phyloP scores from a whole-genome alignment of 306 rosid genomes.

The Rosa chinensis region DNA sequence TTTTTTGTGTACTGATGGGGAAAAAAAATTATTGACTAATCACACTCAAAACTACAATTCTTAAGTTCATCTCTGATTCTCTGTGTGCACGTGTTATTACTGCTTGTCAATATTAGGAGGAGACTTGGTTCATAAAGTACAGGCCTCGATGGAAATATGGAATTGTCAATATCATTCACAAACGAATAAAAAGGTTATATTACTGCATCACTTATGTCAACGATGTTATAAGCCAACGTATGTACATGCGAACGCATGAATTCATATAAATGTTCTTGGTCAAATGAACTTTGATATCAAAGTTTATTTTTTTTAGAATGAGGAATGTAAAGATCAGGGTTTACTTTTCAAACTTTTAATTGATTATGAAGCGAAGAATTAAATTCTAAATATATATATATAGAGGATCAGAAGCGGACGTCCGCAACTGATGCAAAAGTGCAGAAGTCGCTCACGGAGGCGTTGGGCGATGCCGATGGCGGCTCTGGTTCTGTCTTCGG shows the following conservation, averaged over 20 bases:
- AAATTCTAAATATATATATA: neutral
- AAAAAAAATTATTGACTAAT: no score
- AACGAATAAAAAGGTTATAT: neutral
- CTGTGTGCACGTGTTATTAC: neutral
- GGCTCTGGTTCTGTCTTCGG: no score
- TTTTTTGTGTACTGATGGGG: no score
- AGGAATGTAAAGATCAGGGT: neutral
- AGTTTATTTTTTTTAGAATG: neutral
- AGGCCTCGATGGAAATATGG: neutral
- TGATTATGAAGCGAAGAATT: neutral
- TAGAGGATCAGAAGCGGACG: no score
- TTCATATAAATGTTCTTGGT: neutral
- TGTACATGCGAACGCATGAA: neutral
- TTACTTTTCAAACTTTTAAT: neutral
- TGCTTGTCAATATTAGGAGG: neutral
- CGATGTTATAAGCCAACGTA: conserved; percentile 2
- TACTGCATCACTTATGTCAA: neutral
- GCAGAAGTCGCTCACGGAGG: no score
- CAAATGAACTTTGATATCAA: neutral
- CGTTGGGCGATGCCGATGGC: no score
- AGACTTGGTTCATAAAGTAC: neutral
- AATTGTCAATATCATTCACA: neutral
- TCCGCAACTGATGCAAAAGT: no score
- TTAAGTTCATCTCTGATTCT: no score
- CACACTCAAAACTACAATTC: no score